A percentile compares a stretch with the other conserved stretches of the same genome.
phyloP scores from a whole-genome alignment of 2,329 filamentous ascomycete genomes.

The Blastomyces silverae region DNA sequence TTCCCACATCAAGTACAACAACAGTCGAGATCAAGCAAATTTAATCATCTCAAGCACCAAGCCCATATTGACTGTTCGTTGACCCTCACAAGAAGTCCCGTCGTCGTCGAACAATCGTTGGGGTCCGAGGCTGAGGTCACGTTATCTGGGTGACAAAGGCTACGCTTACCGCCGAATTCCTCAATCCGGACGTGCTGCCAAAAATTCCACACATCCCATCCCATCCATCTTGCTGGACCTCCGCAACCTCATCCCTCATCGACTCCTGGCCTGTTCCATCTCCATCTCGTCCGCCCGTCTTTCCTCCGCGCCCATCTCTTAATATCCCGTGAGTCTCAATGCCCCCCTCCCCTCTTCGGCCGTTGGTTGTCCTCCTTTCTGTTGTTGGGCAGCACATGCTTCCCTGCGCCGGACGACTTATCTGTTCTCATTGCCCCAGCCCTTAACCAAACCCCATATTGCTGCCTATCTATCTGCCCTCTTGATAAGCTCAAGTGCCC shows the following conservation, averaged over 20 bases:
- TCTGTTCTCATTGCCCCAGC: constrained; percentile 15
- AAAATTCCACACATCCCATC: constrained; percentile 29
- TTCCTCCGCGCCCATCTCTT: constrained; percentile 5
- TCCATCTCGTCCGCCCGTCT: constrained; percentile 12
- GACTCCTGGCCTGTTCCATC: constrained; percentile 14
- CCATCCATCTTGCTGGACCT: constrained; percentile 19
- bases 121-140: constrained; percentile 13
- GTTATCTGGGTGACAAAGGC: constrained; percentile 19
- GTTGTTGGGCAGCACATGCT: background rate
- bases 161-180: constrained; percentile 34
- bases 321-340: constrained; percentile 16
- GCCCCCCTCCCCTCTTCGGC: constrained; percentile 12
- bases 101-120: background rate
- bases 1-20: background rate
- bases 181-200: constrained; percentile 32
- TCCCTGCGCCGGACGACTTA: constrained; percentile 11
- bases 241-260: constrained; percentile 5
- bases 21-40: background rate
- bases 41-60: background rate
- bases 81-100: background rate
- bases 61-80: background rate
- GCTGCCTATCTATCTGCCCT: background rate
- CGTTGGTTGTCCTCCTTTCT: background rate
- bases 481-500: background rate
- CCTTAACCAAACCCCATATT: constrained; percentile 6